Evolutionary conservation across 2,329 filamentous ascomycete genomes (phyloP), one percentile per base, ranked within the genome.

Genomic region (Aureobasidium namibiae): DNA sequence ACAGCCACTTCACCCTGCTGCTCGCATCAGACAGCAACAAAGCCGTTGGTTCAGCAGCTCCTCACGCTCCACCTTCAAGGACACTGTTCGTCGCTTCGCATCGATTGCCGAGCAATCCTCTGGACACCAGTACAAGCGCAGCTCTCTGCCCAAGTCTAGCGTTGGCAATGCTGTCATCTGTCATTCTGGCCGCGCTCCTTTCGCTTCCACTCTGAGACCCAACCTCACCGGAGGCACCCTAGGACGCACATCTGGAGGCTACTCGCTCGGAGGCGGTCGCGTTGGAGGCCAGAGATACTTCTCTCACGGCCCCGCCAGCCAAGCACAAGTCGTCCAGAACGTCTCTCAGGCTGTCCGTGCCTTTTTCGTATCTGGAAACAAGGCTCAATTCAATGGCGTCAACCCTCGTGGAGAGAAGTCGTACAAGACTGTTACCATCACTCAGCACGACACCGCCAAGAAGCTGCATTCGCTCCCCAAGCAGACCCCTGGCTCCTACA

Each of bases 331-430:
- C 48, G 83, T 97, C 54, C 88, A 94, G 72, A 96, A 96, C 73
- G 92, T 96, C n/a, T 95, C 90, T 13, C 86, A 91, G 66, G 94
- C 91, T 5, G 86, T 97, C 68, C 85, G 94, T 57, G 92, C 91
- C 13, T 96, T 99, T 74, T 87, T 90, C 75, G 80, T 96, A n/a
- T 91, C 89, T 0, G 94, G 94, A 0, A 85, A 95, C 68, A 94
- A 92, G 72, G 86, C 88, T 10, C 88, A 89, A 60, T 96, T 92
- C 67, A 89, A 96, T 70, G 92, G 92, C 13, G 72, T 87, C 44
- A 85, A 86, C 58, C 74, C 82, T 16, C 84, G 81, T 11, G 92
- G 92, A 45, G 85, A 92, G 73, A 88, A 88, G 74, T 82, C 83
- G 61, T 96, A 90, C 78, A 87, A 89, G 68, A 77, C 84, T 31